A percentile compares a stretch with the other conserved stretches of the same genome.
Evolutionary conservation across 2,329 filamentous ascomycete species (phyloP).

Genomic region (Sphaerostilbella broomeana): DNA sequence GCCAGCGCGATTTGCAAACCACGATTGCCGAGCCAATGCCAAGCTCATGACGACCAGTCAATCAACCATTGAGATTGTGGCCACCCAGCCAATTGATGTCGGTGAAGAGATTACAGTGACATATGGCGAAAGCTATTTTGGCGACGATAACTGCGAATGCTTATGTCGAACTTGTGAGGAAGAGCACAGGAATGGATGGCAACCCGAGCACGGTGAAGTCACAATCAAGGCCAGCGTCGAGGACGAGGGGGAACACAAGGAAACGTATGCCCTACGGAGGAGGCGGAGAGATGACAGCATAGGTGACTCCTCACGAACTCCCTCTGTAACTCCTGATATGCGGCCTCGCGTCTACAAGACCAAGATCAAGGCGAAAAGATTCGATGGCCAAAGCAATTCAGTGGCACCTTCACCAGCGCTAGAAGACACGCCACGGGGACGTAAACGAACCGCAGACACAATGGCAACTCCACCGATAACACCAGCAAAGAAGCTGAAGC

Average conservation of each 20-base stretch:
- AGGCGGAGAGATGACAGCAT: conserved; percentile 46
- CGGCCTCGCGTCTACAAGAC: conserved; percentile 43
- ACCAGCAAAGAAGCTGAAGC: conserved; percentile 45
- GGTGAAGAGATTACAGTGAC: conserved; percentile 96
- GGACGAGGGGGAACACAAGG: conserved; percentile 34
- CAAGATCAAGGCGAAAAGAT: conserved; percentile 27
- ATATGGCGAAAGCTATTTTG: conserved; percentile 95
- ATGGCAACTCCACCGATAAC: conserved; percentile 50
- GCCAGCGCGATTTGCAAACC: conserved; percentile 92
- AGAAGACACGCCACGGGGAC: conserved; percentile 21
- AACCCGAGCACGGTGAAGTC: conserved; percentile 42
- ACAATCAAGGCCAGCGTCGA: conserved; percentile 49
- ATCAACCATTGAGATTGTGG: conserved; percentile 85
- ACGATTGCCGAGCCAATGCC: conserved; percentile 92
- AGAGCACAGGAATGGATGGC: conserved; percentile 74
- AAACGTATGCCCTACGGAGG: conserved; percentile 51
- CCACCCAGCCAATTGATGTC: conserved; percentile 69
- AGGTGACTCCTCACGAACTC: conserved; percentile 46
- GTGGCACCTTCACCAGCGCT: conserved; percentile 23
- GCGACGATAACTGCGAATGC: conserved; percentile 89
- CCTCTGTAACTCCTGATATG: conserved; percentile 51
- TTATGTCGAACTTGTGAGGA: conserved; percentile 83
- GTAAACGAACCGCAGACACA: conserved; percentile 37
- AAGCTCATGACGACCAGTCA: conserved; percentile 75
- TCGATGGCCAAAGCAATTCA: conserved; percentile 30